phyloP scores from a whole-genome alignment of 2,329 filamentous ascomycete genomes.

The Nigrospora osmanthi region DNA sequence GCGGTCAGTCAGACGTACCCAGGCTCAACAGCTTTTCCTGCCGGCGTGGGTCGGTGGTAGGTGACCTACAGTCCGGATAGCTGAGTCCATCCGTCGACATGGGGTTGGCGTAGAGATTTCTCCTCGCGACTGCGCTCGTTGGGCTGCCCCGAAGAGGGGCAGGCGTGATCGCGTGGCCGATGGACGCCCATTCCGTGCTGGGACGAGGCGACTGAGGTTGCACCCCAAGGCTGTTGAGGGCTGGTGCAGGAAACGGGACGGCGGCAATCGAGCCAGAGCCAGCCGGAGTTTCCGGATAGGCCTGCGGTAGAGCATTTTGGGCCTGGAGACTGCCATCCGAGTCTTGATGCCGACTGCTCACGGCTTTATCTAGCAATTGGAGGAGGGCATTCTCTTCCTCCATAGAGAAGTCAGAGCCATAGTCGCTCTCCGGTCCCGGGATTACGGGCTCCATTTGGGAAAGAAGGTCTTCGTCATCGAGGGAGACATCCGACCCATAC shows the following conservation, averaged over 20 bases:
- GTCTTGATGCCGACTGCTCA: too few relatives aligned
- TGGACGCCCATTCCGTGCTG: too few relatives aligned
- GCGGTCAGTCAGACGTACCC: constrained; percentile 49
- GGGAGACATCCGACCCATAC: constrained; percentile 22
- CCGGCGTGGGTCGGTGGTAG: too few relatives aligned
- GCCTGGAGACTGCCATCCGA: too few relatives aligned
- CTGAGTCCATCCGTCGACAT: constrained; percentile 19
- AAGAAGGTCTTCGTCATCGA: constrained; percentile 17
- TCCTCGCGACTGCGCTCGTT: not conserved
- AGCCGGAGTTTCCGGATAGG: too few relatives aligned
- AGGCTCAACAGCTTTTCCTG: not conserved
- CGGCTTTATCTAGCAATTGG: constrained; percentile 12
- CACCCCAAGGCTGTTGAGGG: too few relatives aligned
- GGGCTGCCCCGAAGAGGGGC: not conserved
- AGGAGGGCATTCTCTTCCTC: constrained; percentile 21
- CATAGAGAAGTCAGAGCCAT: constrained; percentile 22
- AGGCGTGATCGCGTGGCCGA: constrained; percentile 2
- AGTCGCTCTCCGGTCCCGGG: constrained; percentile 15
- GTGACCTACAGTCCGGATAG: constrained; percentile 46
- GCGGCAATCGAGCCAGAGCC: too few relatives aligned
- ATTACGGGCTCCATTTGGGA: constrained; percentile 1
- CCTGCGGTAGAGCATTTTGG: too few relatives aligned
- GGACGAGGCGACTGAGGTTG: too few relatives aligned
- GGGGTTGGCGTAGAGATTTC: not conserved
- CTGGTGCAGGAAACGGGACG: too few relatives aligned